Evolutionary conservation across 495 filamentous ascomycete species (phyloP), one percentile per base, ranked within the genome.

Genomic region (Usnea hakonensis): DNA sequence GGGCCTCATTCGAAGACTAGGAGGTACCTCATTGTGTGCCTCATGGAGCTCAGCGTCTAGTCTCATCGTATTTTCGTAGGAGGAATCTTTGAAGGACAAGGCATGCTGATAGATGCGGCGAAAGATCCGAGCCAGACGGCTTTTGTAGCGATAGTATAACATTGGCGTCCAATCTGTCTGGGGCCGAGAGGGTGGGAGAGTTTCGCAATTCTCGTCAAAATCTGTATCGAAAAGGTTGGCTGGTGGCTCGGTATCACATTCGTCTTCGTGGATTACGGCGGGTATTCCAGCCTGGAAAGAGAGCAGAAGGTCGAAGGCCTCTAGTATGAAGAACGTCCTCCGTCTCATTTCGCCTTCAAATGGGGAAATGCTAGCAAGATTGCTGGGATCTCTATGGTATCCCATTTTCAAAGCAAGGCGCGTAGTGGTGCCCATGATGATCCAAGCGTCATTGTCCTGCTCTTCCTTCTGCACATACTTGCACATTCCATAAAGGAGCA

Each of bases 361-460:
- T 19, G 56, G 53, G 3, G 68, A 60, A 36, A 74, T 71, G 8
- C 61, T 64, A 0, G 53, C 37, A 30, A 65, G 58, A 33, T 68
- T 37, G 2, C 41, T 30, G 0, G 70, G 69, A 37, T 86, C 83
- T 23, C 82, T 77, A 59, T 86, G 83, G 28, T 81, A 75, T 17
- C 82, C 83, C 77, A 83, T 79, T 53, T 77, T 76, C 48, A 85
- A 53, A 60, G 83, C 80, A 1, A 85, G 69, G 16, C 80, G 77
- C 33, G 82, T 72, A 23, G 74, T 65, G 19, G 74, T 73, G 17
- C 79, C 77, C 0, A 77, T 72, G 11, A 81, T 62, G 13, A 84
- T 69, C 66, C 79, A 84, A 54, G 74, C 73, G 54, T 79, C 75
- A 35, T 75, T 74, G 59, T 78, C 76, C 9, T 71, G 71, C 37